phyloP scores from a whole-genome alignment of 495 filamentous ascomycete genomes.

The Darksidea phi region DNA sequence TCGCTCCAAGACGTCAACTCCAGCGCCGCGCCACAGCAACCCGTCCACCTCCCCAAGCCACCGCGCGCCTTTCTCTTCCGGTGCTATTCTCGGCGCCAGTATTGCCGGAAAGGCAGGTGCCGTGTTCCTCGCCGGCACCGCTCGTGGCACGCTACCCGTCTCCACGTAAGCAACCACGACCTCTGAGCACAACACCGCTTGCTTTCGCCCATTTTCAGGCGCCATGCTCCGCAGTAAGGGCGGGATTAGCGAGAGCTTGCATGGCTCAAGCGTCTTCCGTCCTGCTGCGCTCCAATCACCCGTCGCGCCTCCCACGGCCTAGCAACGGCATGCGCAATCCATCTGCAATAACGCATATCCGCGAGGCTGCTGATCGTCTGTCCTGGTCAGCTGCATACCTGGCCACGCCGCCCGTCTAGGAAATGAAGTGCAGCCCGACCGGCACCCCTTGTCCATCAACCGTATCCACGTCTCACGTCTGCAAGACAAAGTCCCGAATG shows the following conservation, averaged over 20 bases:
- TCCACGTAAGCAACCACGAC: background rate
- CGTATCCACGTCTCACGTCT: background rate
- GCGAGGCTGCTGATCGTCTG: constrained; percentile 25
- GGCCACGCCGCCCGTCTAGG: background rate
- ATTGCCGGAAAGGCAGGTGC: constrained; percentile 23
- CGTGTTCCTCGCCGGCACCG: background rate
- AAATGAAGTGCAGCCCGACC: constrained; percentile 8
- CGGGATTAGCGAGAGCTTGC: background rate
- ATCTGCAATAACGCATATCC: constrained; percentile 16
- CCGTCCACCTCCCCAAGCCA: constrained; percentile 6
- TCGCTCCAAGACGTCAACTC: no score
- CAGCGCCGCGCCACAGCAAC: background rate
- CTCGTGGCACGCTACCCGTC: background rate
- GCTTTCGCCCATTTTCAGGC: background rate
- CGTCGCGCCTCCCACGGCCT: no score
- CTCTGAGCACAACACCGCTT: background rate
- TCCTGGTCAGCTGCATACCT: constrained; percentile 17
- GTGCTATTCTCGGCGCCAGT: constrained; percentile 15
- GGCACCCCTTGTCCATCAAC: constrained; percentile 15
- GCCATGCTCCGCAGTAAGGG: background rate
- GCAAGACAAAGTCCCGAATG: constrained; percentile 18
- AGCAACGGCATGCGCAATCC: background rate
- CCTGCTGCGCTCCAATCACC: background rate
- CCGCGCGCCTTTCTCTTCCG: constrained; percentile 6
- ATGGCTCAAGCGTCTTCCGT: background rate